These are phyloP conservation scores for Rhodotorula sphaerocarpa DNA, from an alignment of 768 basidiomycete genomes.

Conservation along the genomic window DNA sequence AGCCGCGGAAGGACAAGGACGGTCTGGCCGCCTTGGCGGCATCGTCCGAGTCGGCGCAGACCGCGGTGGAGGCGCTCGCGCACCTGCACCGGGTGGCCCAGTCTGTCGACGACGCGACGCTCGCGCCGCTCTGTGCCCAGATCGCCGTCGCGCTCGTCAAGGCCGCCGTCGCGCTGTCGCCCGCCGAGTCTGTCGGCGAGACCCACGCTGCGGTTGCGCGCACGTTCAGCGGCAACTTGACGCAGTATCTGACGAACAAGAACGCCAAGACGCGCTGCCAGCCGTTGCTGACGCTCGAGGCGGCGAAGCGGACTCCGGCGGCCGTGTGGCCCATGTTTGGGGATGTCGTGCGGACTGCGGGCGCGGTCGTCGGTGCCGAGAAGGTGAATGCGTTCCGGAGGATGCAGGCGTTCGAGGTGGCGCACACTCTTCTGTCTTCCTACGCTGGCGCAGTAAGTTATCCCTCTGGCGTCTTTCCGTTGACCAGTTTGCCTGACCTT, in stretches of 20 bases:
- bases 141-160: conserved; percentile 31
- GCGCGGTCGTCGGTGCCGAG: conserved; percentile 33
- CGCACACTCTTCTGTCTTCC: conserved; percentile 58
- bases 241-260: conserved; percentile 31
- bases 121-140: conserved; percentile 24
- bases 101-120: conserved; percentile 15
- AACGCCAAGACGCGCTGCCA: conserved; percentile 34
- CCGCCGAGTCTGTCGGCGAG: not conserved
- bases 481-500: not conserved
- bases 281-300: conserved; percentile 27
- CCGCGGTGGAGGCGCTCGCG: conserved; percentile 30
- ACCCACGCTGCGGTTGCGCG: conserved; percentile 9
- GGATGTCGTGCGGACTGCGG: conserved; percentile 52
- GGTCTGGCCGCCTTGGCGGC: conserved; percentile 2
- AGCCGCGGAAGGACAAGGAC: conserved; percentile 21
- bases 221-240: conserved; percentile 17
- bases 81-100: conserved; percentile 27
- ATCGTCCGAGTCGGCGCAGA: conserved; percentile 2
- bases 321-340: conserved; percentile 33
- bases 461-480: not conserved
- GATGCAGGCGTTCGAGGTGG: conserved; percentile 63
- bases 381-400: conserved; percentile 68
- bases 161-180: conserved; percentile 17
- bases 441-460: conserved; percentile 46
- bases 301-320: conserved; percentile 14